These are phyloP conservation scores for Didymellaceae sp. DNA, from an alignment of 2,329 filamentous ascomycete species.

Conservation along the genomic window DNA sequence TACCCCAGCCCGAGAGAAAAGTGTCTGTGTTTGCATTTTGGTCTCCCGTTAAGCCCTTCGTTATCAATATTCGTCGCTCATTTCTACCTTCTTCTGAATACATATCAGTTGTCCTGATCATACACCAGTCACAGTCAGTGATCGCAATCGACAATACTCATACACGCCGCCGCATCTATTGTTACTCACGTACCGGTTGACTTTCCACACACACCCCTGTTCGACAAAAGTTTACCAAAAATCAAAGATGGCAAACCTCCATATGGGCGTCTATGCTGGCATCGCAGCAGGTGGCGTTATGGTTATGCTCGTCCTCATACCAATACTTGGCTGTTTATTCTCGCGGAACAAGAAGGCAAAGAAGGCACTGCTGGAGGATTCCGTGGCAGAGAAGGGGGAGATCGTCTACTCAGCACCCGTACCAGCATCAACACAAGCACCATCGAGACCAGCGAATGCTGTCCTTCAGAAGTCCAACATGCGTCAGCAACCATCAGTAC, in stretches of 20 bases:
- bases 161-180: not conserved
- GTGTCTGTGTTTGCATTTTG: not conserved
- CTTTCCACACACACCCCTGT: no score
- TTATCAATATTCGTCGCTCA: not conserved
- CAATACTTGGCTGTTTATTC: constrained; percentile 13
- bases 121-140: not conserved
- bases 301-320: constrained; percentile 10
- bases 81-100: not conserved
- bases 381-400: constrained; percentile 14
- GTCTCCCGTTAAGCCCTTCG: not conserved
- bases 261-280: constrained; percentile 14
- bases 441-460: constrained; percentile 9
- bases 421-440: not conserved
- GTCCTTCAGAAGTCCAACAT: constrained; percentile 7
- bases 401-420: constrained; percentile 4
- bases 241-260: constrained; percentile 9
- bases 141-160: constrained; percentile 1
- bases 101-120: no score
- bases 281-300: constrained; percentile 14
- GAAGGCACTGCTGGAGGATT: not conserved
- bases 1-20: not conserved
- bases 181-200: not conserved
- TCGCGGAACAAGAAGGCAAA: constrained; percentile 10
- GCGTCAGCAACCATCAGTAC: constrained; percentile 4
- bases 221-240: not conserved